Percentiles rank a stretch among this genome's conserved stretches.
phyloP scores from a whole-genome alignment of 1,284 basidiomycete species.

The Thecaphora thlaspeos region DNA sequence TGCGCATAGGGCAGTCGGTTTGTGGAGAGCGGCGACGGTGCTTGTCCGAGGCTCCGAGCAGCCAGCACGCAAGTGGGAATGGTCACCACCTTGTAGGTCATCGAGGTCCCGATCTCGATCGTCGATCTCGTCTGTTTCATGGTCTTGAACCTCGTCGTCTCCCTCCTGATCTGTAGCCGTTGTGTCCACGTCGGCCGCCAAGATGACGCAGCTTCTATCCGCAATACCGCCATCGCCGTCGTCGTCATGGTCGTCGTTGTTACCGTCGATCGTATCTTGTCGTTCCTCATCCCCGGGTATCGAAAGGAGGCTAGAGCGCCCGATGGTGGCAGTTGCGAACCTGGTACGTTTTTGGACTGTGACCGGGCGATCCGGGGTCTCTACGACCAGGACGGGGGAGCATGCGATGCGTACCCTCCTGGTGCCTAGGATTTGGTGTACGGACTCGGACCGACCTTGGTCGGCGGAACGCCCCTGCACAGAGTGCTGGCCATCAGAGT shows the following conservation, averaged over 20 bases:
- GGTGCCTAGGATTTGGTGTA: constrained; percentile 3
- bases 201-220: constrained; percentile 11
- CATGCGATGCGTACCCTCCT: constrained; percentile 14
- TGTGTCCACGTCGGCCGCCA: neutral
- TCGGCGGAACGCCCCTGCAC: too few species aligned
- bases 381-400: constrained; percentile 14
- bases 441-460: constrained; percentile 6
- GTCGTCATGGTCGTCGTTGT: neutral
- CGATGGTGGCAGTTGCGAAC: neutral
- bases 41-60: too few species aligned
- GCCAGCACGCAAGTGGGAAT: too few species aligned
- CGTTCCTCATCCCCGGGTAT: neutral
- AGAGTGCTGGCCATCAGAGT: too few species aligned
- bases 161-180: neutral
- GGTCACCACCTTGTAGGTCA: too few species aligned
- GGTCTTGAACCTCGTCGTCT: neutral
- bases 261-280: too few species aligned
- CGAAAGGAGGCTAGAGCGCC: neutral
- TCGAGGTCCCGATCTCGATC: too few species aligned
- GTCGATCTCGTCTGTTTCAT: too few species aligned
- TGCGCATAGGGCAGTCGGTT: too few species aligned
- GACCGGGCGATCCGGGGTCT: constrained; percentile 10
- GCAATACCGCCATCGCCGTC: neutral
- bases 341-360: neutral
- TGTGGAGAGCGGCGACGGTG: too few species aligned